These are phyloP conservation scores for Anisogramma anomala DNA, from an alignment of 2,329 filamentous ascomycete species.

Conservation along the genomic window DNA sequence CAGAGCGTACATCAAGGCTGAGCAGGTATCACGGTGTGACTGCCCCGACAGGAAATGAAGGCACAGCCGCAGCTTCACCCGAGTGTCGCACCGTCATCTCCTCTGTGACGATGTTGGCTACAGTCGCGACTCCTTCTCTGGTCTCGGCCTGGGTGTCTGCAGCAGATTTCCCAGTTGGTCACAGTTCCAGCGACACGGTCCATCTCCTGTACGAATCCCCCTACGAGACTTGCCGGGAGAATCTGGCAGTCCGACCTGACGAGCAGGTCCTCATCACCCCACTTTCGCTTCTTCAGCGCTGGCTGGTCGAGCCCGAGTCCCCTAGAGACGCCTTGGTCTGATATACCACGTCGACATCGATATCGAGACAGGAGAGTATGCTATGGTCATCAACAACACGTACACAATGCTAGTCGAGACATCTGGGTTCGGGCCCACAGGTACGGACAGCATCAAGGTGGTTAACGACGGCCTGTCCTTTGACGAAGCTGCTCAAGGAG, in stretches of 20 bases:
- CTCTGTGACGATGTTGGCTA: background rate
- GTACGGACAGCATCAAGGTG: slow-evolving; percentile 21
- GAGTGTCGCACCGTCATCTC: background rate
- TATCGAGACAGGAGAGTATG: slow-evolving; percentile 17
- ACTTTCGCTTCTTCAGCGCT: slow-evolving; percentile 22
- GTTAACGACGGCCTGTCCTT: slow-evolving; percentile 18
- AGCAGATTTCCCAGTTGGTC: background rate
- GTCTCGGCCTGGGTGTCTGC: background rate
- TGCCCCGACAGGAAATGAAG: no score
- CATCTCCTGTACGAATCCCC: slow-evolving; percentile 10
- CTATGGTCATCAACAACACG: slow-evolving; percentile 18
- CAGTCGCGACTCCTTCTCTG: background rate
- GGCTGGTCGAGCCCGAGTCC: slow-evolving; percentile 22
- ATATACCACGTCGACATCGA: no score
- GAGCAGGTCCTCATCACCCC: slow-evolving; percentile 25
- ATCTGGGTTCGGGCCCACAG: slow-evolving; percentile 13
- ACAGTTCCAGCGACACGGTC: background rate
- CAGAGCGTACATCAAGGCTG: no score
- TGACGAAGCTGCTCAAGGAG: slow-evolving; percentile 18
- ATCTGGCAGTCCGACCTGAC: slow-evolving; percentile 26
- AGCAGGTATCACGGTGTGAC: no score
- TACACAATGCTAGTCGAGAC: slow-evolving; percentile 14
- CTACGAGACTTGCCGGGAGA: slow-evolving; percentile 20
- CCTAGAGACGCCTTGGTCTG: slow-evolving; percentile 18
- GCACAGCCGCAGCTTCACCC: no score